Evolutionary conservation across 164 flowering plant genomes (phyloP).

Genomic region (Nelumbo lutea): DNA sequence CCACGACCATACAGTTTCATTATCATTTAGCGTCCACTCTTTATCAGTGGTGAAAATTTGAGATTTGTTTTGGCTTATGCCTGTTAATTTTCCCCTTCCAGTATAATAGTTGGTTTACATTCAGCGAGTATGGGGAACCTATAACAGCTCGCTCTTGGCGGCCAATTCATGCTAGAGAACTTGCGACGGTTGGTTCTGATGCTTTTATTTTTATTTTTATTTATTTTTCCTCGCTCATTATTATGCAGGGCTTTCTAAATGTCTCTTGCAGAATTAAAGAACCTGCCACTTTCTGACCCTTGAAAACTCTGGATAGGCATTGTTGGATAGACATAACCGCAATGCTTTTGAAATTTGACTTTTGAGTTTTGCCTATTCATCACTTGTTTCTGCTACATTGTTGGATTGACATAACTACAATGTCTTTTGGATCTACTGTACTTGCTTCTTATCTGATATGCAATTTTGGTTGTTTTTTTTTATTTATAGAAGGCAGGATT

Average conservation of each 20-base stretch:
- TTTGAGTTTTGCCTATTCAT: background rate
- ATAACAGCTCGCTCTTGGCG: constrained; percentile 65
- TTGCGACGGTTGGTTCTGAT: constrained; percentile 63
- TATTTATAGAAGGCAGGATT: no score
- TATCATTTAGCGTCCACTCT: background rate
- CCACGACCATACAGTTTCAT: background rate
- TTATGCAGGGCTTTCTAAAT: background rate
- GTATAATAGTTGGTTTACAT: constrained; percentile 97
- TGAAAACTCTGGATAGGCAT: background rate
- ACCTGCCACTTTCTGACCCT: background rate
- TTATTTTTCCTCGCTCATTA: background rate
- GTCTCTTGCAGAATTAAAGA: background rate
- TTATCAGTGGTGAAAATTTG: background rate
- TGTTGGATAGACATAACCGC: background rate
- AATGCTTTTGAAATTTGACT: background rate
- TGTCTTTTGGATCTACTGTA: no score
- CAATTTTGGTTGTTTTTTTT: no score
- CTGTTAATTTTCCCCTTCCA: constrained; percentile 22
- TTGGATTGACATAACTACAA: no score
- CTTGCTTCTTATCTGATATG: no score
- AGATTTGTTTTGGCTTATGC: background rate
- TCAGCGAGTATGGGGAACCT: constrained; percentile 77
- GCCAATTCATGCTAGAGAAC: constrained; percentile 84
- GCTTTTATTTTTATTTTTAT: background rate
- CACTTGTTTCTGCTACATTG: background rate